Conservation (phyloP, 1,284 basidiomycete genomes). For the Phylloporus sp. region DNA sequence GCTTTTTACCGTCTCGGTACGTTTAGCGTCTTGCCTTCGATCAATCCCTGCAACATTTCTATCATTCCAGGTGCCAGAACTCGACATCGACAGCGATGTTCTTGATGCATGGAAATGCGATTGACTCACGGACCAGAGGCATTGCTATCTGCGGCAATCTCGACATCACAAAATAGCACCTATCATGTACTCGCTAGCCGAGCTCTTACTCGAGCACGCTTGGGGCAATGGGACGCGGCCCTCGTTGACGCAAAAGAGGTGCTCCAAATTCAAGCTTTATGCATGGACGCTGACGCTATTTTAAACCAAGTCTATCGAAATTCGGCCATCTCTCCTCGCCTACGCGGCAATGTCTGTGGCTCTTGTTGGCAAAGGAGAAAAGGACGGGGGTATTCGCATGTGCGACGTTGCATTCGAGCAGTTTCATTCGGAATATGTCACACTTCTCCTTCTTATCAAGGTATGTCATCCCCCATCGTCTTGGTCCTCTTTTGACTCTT, state of each 20-base stretch:
- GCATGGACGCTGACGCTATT: neutral
- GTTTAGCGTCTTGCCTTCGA: too few relatives aligned
- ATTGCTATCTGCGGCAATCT: neutral
- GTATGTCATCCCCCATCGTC: neutral
- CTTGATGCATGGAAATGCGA: neutral
- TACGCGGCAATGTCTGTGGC: constrained; percentile 11
- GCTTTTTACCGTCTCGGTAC: neutral
- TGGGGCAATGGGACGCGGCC: constrained; percentile 2
- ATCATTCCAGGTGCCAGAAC: neutral
- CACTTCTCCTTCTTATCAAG: neutral
- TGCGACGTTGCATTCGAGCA: neutral
- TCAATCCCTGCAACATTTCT: too few relatives aligned
- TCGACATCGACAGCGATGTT: neutral
- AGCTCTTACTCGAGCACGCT: constrained; percentile 6
- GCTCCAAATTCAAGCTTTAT: too few relatives aligned
- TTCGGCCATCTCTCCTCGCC: constrained; percentile 4
- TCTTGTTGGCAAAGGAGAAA: neutral
- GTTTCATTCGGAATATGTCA: neutral
- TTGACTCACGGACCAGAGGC: neutral
- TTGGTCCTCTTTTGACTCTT: neutral
- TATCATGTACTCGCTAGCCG: constrained; percentile 8
- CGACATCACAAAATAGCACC: neutral
- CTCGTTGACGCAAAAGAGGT: constrained; percentile 16
- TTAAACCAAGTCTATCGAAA: constrained; percentile 5
- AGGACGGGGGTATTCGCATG: neutral